Evolutionary conservation across 2,329 filamentous ascomycete genomes (phyloP), one percentile per base, ranked within the genome.

Genomic region (Hypoxylon sp.): DNA sequence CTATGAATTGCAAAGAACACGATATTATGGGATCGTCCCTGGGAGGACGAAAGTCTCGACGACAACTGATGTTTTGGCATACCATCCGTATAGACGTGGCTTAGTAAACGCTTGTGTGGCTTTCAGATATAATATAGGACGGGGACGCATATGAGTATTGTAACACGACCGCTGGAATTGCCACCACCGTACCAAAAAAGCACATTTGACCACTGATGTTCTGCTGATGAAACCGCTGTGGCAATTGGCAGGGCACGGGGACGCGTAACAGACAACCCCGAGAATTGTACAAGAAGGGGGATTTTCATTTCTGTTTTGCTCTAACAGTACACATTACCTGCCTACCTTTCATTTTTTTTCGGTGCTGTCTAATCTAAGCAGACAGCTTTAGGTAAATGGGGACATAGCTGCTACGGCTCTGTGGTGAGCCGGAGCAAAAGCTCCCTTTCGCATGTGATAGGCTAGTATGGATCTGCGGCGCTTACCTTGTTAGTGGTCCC

Each of bases 361-460:
- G 69, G 51, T 70, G 62, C 63, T 69, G 68, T 72, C 67, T 73
- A 64, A 68, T 72, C 58, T 60, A 66, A 44, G 63, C 62, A 68
- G 33, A 55, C 48, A 65, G 60, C 62, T 50, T 51, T 51, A 53
- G 48, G 46, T 64, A 66, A 66, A 64, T 64, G 56, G 53, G 54
- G 66, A 48, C 60, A 63, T 61, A 51, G 30, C 20, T 61, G 42
- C 48, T 64, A 42, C 50, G 37, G 60, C 57, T 56, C 57, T 56
- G 65, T 71, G 58, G 57, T 70, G 72, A 72, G 65, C 66, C 75
- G 75, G 75, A 77, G 75, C 72, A 71, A 70, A 69, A 63, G 72
- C 74, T 77, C 75, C 75, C 66, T 44, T 27, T 13, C 8, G 51
- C 57, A 60, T 70, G 61, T 77, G 75, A 77, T 77, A 74, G 74